Evolutionary conservation across 495 filamentous ascomycete genomes (phyloP).

Genomic region (Neurospora sp.): DNA sequence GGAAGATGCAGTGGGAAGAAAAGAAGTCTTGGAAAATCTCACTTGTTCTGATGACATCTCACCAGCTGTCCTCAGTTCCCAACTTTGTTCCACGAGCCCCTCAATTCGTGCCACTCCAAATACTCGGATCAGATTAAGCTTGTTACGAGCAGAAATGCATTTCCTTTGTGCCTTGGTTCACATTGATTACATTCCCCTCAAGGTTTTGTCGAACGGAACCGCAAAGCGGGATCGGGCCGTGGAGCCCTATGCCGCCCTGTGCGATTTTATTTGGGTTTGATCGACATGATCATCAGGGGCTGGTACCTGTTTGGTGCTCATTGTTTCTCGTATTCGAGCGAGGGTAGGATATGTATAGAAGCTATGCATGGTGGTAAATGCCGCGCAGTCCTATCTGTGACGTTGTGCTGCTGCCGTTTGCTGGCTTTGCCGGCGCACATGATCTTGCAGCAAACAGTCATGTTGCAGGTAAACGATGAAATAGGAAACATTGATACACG

Average conservation of each 20-base stretch:
- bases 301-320: not conserved
- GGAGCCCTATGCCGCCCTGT: not conserved
- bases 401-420: not conserved
- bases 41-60: not conserved
- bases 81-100: not conserved
- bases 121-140: not conserved
- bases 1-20: too few species aligned
- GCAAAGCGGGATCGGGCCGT: not conserved
- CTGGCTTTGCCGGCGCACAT: not conserved
- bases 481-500: not conserved
- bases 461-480: not conserved
- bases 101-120: not conserved
- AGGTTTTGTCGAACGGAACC: not conserved
- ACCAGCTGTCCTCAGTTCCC: not conserved
- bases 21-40: not conserved
- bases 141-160: not conserved
- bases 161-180: not conserved
- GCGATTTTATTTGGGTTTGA: not conserved
- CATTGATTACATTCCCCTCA: not conserved
- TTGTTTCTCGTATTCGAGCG: not conserved
- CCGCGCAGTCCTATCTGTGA: not conserved
- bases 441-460: not conserved
- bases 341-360: not conserved
- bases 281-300: not conserved
- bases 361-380: not conserved